These are phyloP conservation scores for Taphrina sp. DNA, from an alignment of 1,139 yeast species.

Conservation along the genomic window DNA sequence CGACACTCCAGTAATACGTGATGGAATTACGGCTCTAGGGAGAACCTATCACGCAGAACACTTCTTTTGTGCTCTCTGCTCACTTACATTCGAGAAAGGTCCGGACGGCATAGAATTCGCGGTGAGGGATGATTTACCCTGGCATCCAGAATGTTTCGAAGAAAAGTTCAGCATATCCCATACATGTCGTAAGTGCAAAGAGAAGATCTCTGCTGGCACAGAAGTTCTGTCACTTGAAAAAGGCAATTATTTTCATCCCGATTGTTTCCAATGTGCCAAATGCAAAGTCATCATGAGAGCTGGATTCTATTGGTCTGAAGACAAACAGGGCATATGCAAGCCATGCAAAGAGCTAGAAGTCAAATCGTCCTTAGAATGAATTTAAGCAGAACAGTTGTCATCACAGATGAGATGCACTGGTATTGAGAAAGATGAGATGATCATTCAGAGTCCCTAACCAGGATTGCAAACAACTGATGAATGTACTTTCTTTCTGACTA, in stretches of 20 bases:
- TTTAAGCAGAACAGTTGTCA: not conserved
- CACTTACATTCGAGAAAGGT: not conserved
- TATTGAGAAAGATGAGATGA: no score
- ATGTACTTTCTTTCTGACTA: no score
- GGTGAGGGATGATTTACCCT: constrained; percentile 21
- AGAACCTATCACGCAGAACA: constrained; percentile 44
- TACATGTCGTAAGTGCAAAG: constrained; percentile 20
- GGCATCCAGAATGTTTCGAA: constrained; percentile 26
- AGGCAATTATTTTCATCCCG: constrained; percentile 40
- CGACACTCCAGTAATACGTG: constrained; percentile 43
- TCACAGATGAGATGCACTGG: no score
- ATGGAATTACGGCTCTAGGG: constrained; percentile 43
- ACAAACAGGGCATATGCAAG: constrained; percentile 32
- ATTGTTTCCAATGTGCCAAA: constrained; percentile 43
- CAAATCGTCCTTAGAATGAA: constrained; percentile 5
- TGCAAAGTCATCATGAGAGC: constrained; percentile 43
- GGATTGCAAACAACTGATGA: no score
- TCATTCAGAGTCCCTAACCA: no score
- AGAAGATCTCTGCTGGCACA: constrained; percentile 10
- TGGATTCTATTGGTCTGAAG: constrained; percentile 42
- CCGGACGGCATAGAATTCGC: not conserved
- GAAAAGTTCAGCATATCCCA: constrained; percentile 18
- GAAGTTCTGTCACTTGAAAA: constrained; percentile 33
- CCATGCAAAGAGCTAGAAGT: constrained; percentile 16
- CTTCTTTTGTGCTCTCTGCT: constrained; percentile 45